Conservation (phyloP, 768 basidiomycete species). For the Floccularia luteovirens region DNA sequence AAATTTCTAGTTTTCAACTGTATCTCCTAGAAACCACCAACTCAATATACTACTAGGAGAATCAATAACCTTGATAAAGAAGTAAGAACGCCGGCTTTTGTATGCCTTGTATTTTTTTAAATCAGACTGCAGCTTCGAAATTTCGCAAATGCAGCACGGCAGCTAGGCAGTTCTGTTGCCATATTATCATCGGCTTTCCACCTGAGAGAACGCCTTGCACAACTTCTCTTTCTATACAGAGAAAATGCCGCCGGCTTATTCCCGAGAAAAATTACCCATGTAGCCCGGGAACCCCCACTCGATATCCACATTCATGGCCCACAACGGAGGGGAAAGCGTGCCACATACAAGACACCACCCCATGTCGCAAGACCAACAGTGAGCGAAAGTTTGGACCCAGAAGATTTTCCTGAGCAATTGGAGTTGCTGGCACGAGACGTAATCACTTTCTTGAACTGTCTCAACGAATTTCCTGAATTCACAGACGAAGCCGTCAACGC, state of each 20-base stretch:
- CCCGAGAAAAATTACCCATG: slow-evolving; percentile 49
- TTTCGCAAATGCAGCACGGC: slow-evolving; percentile 70
- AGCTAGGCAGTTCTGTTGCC: slow-evolving; percentile 70
- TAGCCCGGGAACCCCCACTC: slow-evolving; percentile 25
- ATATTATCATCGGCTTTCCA: slow-evolving; percentile 70
- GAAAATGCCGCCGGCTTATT: slow-evolving; percentile 76
- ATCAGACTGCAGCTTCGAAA: slow-evolving; percentile 52
- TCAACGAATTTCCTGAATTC: slow-evolving; percentile 78
- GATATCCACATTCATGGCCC: slow-evolving; percentile 22
- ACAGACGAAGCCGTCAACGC: slow-evolving; percentile 65
- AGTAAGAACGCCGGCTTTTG: slow-evolving; percentile 20
- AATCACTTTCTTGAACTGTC: slow-evolving; percentile 56
- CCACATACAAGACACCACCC: slow-evolving; percentile 31
- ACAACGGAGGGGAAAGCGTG: slow-evolving; percentile 20
- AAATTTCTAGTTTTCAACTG: slow-evolving; percentile 9
- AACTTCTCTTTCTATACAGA: slow-evolving; percentile 62
- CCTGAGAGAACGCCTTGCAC: slow-evolving; percentile 61
- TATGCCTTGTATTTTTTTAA: slow-evolving; percentile 1
- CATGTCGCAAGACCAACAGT: slow-evolving; percentile 47
- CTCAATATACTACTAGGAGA: slow-evolving; percentile 25
- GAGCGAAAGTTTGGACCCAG: slow-evolving; percentile 50
- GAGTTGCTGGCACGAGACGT: slow-evolving; percentile 58
- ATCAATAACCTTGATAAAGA: slow-evolving; percentile 61
- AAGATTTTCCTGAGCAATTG: slow-evolving; percentile 61
- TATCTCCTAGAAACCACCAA: slow-evolving; percentile 3